Base-by-base conservation (phyloP, 257 asterid genomes). In the Gentiana straminea region DNA sequence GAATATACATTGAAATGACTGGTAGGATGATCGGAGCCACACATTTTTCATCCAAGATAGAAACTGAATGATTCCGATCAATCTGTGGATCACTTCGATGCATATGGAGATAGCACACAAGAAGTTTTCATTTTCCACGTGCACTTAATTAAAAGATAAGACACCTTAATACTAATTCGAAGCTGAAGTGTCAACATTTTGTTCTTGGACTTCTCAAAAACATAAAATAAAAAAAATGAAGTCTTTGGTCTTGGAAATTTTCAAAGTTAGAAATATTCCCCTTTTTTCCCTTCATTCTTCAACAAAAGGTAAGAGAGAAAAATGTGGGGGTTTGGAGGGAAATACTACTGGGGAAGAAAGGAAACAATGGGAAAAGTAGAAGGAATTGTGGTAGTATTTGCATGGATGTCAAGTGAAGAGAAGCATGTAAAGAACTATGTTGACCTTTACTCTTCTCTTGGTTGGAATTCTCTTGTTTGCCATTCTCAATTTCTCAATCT, bases 281-380 rank as follows among this genome's bases (percentile, higher is more conserved):
- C 24, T 24, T 41, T 41, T 41, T 10, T 41, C 9, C 9, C 9
- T 48, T 57, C 48, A 3, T 38, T 33, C 37, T 11, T 5, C 54
- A 38, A 56, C 59, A 13, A 52, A 49, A n/a, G 1, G 33, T 49
- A 44, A 48, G 55, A 46, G 11, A 12, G 13, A 47, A 33, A 3
- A 35, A 91, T 92, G 97, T 88, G 97, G 99, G 94, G 95, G 52
- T 85, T 81, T 8, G 95, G 97, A 10, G 94, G 95, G 10, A 85
- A 75, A 46, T 61, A 75, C 57, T 85, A 92, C 57, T 92, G 99
- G 97, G 89, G 86, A 59, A 88, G 89, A 70, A 83, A 73, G 68
- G 94, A 79, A 59, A 74, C 70, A 55, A 86, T 75, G 51, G 83
- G 77, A 10, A 72, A 78, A 69, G 83, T 72, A 48, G 94, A 81